Conservation (phyloP, 2,329 filamentous ascomycete genomes). For the Pseudocercospora macadamiae region DNA sequence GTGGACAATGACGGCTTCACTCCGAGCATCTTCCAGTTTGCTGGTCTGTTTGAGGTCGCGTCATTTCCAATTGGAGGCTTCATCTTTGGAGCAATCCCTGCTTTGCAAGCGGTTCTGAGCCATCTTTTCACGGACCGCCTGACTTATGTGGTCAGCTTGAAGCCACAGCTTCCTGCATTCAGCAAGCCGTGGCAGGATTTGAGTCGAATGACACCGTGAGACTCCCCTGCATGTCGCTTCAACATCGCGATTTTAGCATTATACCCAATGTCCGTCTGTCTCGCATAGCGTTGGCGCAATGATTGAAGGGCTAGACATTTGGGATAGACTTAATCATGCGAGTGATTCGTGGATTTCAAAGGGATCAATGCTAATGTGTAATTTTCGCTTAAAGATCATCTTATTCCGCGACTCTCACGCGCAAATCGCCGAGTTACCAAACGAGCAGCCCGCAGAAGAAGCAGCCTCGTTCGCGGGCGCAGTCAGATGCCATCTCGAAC, state of each 20-base stretch:
- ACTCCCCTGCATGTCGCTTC: constrained; percentile 7
- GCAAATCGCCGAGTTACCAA: not conserved
- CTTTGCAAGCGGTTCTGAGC: constrained; percentile 67
- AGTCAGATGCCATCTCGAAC: constrained; percentile 9
- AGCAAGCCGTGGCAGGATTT: constrained; percentile 21
- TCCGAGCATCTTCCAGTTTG: constrained; percentile 29
- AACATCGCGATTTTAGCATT: not conserved
- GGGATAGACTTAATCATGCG: not conserved
- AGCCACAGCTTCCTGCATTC: constrained; percentile 48
- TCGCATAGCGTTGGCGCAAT: constrained; percentile 9
- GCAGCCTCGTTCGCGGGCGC: not conserved
- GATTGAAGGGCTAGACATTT: not conserved
- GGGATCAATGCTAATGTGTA: constrained; percentile 15
- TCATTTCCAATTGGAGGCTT: constrained; percentile 70
- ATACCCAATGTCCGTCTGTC: not conserved
- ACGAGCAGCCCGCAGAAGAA: constrained; percentile 10
- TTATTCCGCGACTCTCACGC: constrained; percentile 3
- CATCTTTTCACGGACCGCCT: constrained; percentile 72
- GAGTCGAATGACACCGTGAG: constrained; percentile 27
- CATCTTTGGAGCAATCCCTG: constrained; percentile 68
- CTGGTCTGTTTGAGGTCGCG: constrained; percentile 64
- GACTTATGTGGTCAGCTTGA: constrained; percentile 73
- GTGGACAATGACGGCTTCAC: constrained; percentile 33
- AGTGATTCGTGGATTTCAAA: constrained; percentile 4
- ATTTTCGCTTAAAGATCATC: constrained; percentile 7